Evolutionary conservation across 1,284 basidiomycete genomes (phyloP).

Genomic region (Fomitopsis schrenkii): DNA sequence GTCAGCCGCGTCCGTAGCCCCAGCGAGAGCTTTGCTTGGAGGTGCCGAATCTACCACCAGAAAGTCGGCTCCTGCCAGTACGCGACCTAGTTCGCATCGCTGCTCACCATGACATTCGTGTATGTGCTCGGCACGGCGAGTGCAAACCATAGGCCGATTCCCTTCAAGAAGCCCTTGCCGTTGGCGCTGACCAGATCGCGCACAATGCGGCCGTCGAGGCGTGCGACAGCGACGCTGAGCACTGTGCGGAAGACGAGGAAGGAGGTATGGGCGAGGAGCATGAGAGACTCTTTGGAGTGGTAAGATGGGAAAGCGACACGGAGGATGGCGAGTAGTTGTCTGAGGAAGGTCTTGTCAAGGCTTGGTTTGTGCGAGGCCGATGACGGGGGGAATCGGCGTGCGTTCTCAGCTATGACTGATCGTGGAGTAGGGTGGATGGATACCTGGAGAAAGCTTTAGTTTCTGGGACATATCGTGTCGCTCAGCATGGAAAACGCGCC

Average conservation of each 20-base stretch:
- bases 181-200: constrained; percentile 88
- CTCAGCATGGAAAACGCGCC: constrained; percentile 20
- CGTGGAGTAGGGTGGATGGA: constrained; percentile 37
- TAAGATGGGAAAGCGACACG: constrained; percentile 74
- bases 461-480: neutral
- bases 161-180: constrained; percentile 79
- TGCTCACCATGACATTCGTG: constrained; percentile 87
- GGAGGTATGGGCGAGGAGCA: constrained; percentile 79
- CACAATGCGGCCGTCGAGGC: constrained; percentile 88
- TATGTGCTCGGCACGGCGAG: constrained; percentile 92
- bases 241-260: constrained; percentile 89
- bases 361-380: constrained; percentile 53
- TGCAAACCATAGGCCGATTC: constrained; percentile 86
- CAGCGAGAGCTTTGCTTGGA: constrained; percentile 89
- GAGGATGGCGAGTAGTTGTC: constrained; percentile 76
- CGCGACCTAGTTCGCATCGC: neutral
- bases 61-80: neutral
- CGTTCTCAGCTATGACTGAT: constrained; percentile 42
- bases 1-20: constrained; percentile 85
- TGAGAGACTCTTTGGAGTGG: constrained; percentile 71
- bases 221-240: constrained; percentile 84
- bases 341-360: constrained; percentile 77
- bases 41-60: constrained; percentile 68
- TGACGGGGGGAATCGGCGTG: constrained; percentile 51
- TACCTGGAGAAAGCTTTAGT: constrained; percentile 22